phyloP scores from a whole-genome alignment of 73 alveolate genomes.

The Blepharisma stoltei region DNA sequence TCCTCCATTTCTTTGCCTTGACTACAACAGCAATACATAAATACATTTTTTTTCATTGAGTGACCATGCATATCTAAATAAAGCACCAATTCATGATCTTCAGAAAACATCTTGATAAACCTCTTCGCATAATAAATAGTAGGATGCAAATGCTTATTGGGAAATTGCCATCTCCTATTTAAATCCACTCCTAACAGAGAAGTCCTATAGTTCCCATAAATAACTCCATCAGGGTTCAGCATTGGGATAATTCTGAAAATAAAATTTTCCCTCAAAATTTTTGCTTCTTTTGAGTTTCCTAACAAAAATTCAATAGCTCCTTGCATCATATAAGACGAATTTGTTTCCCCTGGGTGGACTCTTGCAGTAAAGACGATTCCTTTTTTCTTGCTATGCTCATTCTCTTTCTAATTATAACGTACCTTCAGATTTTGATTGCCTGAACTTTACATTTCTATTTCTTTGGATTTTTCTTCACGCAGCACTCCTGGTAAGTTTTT shows the following conservation, averaged over 20 bases:
- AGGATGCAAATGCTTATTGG: slow-evolving; percentile 93
- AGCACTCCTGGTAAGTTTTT: background rate
- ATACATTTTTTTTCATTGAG: slow-evolving; percentile 71
- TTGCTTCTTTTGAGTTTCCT: slow-evolving; percentile 73
- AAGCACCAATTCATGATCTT: slow-evolving; percentile 89
- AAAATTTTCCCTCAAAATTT: slow-evolving; percentile 81
- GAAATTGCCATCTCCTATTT: slow-evolving; percentile 97
- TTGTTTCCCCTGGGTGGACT: slow-evolving; percentile 99
- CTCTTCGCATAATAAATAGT: slow-evolving; percentile 85
- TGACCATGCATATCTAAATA: slow-evolving; percentile 99
- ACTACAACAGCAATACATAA: slow-evolving; percentile 14
- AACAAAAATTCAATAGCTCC: slow-evolving; percentile 85
- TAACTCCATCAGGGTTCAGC: slow-evolving; percentile 99
- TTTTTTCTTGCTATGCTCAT: slow-evolving; percentile 51
- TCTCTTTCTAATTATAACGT: slow-evolving; percentile 35
- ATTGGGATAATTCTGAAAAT: slow-evolving; percentile 93
- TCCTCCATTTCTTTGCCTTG: background rate
- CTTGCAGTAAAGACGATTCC: slow-evolving; percentile 87
- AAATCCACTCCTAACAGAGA: slow-evolving; percentile 97
- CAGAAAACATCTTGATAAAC: slow-evolving; percentile 85
- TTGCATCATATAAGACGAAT: slow-evolving; percentile 56
- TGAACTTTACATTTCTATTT: background rate
- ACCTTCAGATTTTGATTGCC: background rate
- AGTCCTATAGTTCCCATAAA: slow-evolving; percentile 90
- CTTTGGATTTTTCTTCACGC: slow-evolving; percentile 15